phyloP scores from a whole-genome alignment of 2,329 filamentous ascomycete species.

The Tolypocladium ophioglossoides region DNA sequence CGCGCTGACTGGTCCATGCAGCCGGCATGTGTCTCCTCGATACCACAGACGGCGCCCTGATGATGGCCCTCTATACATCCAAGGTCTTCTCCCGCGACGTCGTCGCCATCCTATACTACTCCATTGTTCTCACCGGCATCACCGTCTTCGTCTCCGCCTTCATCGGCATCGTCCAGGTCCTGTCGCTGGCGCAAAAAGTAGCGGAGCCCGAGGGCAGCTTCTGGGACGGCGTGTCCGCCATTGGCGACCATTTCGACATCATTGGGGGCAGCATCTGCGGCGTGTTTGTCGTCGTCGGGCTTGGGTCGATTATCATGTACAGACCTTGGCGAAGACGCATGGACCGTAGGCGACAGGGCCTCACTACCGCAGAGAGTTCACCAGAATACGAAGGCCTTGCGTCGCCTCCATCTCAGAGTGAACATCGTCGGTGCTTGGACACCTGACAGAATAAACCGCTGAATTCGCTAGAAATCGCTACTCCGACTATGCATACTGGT shows the following conservation, averaged over 20 bases:
- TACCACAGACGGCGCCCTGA: constrained; percentile 83
- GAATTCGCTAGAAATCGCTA: not conserved
- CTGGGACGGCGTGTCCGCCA: constrained; percentile 75
- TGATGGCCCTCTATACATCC: constrained; percentile 88
- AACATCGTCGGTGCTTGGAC: not conserved
- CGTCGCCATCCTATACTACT: constrained; percentile 91
- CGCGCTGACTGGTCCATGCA: constrained; percentile 14
- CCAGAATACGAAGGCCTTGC: not conserved
- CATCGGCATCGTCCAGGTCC: constrained; percentile 75
- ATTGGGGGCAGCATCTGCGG: constrained; percentile 82
- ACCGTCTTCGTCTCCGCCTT: constrained; percentile 77
- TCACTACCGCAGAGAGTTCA: constrained; percentile 2
- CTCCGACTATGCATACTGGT: not conserved
- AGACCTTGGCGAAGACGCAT: constrained; percentile 60
- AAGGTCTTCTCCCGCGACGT: constrained; percentile 67
- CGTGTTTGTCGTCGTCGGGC: constrained; percentile 68
- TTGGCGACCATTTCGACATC: constrained; percentile 74
- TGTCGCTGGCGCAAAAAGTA: constrained; percentile 69
- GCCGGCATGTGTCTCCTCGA: constrained; percentile 93
- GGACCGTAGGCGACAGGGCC: constrained; percentile 13
- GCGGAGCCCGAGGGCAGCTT: constrained; percentile 65
- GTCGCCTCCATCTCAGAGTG: not conserved
- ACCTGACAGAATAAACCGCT: not conserved
- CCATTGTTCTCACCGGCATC: constrained; percentile 72
- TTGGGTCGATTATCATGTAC: constrained; percentile 64